phyloP scores from a whole-genome alignment of 2,329 filamentous ascomycete genomes.

The Acrocalymma vagum region DNA sequence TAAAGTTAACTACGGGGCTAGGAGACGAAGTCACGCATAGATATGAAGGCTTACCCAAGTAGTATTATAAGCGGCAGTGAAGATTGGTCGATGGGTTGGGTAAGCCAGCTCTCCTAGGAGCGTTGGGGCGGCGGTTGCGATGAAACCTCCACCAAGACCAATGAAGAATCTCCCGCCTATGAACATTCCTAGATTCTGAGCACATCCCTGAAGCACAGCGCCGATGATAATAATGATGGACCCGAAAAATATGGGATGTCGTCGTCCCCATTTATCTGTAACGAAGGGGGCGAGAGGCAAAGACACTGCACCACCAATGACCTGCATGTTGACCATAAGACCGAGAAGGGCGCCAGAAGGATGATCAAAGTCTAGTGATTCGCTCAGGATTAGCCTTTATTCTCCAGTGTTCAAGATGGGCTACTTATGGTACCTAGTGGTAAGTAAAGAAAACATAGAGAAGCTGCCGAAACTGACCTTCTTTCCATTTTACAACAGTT shows the following conservation, averaged over 20 bases:
- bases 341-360: slow-evolving; percentile 56
- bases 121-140: slow-evolving; percentile 59
- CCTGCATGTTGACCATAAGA: no score
- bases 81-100: slow-evolving; percentile 65
- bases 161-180: slow-evolving; percentile 52
- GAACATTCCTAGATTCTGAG: slow-evolving; percentile 55
- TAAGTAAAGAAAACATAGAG: no score
- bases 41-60: no score
- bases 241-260: background rate
- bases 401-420: no score
- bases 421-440: no score
- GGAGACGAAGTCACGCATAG: no score
- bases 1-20: no score
- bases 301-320: no score
- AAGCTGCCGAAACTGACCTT: no score
- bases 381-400: no score
- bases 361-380: slow-evolving; percentile 46
- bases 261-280: background rate
- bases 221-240: background rate
- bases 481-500: slow-evolving; percentile 49
- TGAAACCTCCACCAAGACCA: slow-evolving; percentile 59
- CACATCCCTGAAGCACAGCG: background rate
- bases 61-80: slow-evolving; percentile 63
- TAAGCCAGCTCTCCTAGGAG: slow-evolving; percentile 67
- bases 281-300: background rate